Percentiles rank a stretch among this genome's conserved stretches.
phyloP scores from a whole-genome alignment of 139 green algal genomes.

The Chlamydomonas schloesseri region DNA sequence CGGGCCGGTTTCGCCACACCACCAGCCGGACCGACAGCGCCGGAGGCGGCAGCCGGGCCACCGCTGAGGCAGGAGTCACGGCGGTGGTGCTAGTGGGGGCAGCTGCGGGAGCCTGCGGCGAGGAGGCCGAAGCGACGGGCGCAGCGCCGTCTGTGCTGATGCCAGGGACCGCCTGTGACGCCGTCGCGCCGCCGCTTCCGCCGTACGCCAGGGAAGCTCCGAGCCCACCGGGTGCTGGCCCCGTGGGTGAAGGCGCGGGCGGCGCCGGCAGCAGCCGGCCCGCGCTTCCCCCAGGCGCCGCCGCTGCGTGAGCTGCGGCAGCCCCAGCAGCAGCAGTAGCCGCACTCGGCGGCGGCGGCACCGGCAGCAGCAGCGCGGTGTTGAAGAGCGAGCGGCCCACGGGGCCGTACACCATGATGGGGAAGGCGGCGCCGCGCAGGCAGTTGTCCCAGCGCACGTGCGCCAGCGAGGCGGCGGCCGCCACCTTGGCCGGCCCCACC shows the following conservation, averaged over 20 bases:
- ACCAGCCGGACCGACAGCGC: constrained; percentile 52
- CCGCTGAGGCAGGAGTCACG: background rate
- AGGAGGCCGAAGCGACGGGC: background rate
- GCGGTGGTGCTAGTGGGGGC: background rate
- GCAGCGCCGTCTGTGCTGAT: too few relatives aligned
- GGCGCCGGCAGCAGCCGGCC: too few relatives aligned
- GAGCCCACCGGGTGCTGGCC: too few relatives aligned
- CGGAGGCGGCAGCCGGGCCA: background rate
- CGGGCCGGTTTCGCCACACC: constrained; percentile 74
- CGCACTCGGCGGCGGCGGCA: constrained; percentile 9
- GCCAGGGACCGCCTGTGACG: too few relatives aligned
- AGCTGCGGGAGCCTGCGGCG: background rate
- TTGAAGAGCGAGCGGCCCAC: constrained; percentile 61
- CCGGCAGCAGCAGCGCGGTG: constrained; percentile 35
- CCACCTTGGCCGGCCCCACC: constrained; percentile 54
- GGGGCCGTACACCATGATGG: constrained; percentile 65
- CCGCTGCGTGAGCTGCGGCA: too few relatives aligned
- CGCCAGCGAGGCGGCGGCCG: constrained; percentile 22
- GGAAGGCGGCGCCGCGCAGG: constrained; percentile 61
- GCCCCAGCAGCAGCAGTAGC: too few relatives aligned
- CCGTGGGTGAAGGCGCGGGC: too few relatives aligned
- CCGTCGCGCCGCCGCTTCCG: too few relatives aligned
- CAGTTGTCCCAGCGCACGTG: constrained; percentile 81
- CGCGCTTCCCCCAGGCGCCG: too few relatives aligned
- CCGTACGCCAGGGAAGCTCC: too few relatives aligned